phyloP scores from a whole-genome alignment of 2,329 filamentous ascomycete genomes.

The Didymella sp. region DNA sequence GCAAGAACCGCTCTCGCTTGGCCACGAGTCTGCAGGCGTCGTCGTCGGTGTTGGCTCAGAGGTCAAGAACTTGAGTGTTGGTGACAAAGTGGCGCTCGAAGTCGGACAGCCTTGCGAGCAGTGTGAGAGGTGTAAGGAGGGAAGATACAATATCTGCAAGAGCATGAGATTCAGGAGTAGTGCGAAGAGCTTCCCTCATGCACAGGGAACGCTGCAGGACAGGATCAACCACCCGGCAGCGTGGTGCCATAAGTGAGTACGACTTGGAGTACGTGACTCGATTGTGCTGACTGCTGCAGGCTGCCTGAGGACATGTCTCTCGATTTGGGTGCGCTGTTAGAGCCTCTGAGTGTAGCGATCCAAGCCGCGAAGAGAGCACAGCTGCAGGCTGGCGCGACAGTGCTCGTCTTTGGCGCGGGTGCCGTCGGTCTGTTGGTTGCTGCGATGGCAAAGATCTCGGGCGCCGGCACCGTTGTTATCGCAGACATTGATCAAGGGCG shows the following conservation, averaged over 20 bases:
- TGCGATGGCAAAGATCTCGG: constrained; percentile 62
- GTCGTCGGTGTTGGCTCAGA: constrained; percentile 72
- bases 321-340: constrained; percentile 65
- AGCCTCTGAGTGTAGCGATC: constrained; percentile 67
- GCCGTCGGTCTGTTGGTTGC: constrained; percentile 67
- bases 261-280: background rate
- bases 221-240: constrained; percentile 66
- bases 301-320: constrained; percentile 61
- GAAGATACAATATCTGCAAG: constrained; percentile 68
- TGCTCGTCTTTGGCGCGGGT: constrained; percentile 67
- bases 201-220: constrained; percentile 69
- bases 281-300: constrained; percentile 28
- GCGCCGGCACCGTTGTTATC: constrained; percentile 63
- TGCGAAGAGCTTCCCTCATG: constrained; percentile 67
- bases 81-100: constrained; percentile 91
- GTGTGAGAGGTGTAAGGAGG: constrained; percentile 62
- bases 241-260: constrained; percentile 62
- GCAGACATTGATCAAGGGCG: constrained; percentile 67
- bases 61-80: constrained; percentile 69
- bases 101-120: constrained; percentile 83
- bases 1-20: constrained; percentile 80
- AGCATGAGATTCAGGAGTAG: constrained; percentile 65
- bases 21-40: constrained; percentile 79
- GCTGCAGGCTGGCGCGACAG: constrained; percentile 55
- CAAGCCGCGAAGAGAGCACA: constrained; percentile 65